Evolutionary conservation across 176 grass and related monocot genomes (phyloP), one percentile per base, ranked within the genome.

Genomic region (Dactylis glomerata): DNA sequence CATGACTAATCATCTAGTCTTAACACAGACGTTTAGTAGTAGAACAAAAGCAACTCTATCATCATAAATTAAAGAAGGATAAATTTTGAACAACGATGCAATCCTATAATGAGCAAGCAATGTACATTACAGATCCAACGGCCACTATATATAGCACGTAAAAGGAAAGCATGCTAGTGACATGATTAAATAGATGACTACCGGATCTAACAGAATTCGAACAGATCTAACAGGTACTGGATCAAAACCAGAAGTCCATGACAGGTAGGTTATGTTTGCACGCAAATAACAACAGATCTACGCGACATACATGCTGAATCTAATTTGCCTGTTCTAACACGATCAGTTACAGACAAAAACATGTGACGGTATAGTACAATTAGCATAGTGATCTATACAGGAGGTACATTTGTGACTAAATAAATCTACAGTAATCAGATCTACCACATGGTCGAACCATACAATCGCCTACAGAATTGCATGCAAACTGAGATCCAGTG

Each of bases 221-320:
- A 17, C 20, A 49, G 40, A 75, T 75, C 40, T 49, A 34, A 13
- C 3, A 5, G 4, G 69, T 45, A 3, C 40, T 36, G 1, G 3
- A 23, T 64, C 31, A 11, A 23, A 23, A 24, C 1, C 27, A 5
- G 7, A 1, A 30, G 7, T 44, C 1, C 14, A 14, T 34, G 22
- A 2, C 14, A 59, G 71, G 8, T 19, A 5, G 0, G 37, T 8
- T 1, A 36, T 3, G 28, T 3, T 33, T 8, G 11, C 7, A n/a
- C 3, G 5, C 0, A 34, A 8, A 36, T 37, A 61, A 45, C 5
- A 22, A 17, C 27, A 0, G 28, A 72, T 73, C 5, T 20, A 49
- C 0, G 0, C 2, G 6, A 11, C 31, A 49, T 15, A 1, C 9
- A 16, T 0, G 40, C 15, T 19, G 0, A 17, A 34, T 8, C 3